A percentile compares a stretch with the other conserved stretches of the same genome.
phyloP scores from a whole-genome alignment of 306 rosid species.

The Cucumis hystrix region DNA sequence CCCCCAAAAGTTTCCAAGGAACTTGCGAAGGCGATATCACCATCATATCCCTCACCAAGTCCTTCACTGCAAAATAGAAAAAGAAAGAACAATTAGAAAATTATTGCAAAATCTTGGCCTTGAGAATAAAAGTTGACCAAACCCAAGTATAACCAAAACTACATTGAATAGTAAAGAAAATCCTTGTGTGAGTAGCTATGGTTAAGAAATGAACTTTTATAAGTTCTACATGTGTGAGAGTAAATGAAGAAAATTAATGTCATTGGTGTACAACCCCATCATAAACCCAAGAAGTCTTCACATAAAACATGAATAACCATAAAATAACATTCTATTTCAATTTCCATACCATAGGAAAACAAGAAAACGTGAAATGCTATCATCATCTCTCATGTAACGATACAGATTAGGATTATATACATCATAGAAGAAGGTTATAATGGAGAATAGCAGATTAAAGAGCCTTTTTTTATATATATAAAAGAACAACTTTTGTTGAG shows the following conservation, averaged over 20 bases:
- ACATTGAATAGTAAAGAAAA: background rate
- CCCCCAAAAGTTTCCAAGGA: slow-evolving; percentile 94
- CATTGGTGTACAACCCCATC: background rate
- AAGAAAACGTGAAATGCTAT: background rate
- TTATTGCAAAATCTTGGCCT: slow-evolving; percentile 3
- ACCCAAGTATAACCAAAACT: background rate
- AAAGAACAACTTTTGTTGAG: too few relatives aligned
- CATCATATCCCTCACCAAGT: slow-evolving; percentile 97
- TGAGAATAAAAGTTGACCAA: background rate
- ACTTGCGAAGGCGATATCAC: slow-evolving; percentile 98
- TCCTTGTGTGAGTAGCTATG: background rate
- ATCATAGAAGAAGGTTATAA: background rate
- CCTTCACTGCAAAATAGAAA: slow-evolving; percentile 58
- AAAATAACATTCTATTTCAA: background rate
- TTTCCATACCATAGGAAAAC: background rate
- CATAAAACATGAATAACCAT: background rate
- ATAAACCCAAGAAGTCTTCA: background rate
- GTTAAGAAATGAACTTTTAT: background rate
- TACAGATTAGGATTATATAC: background rate
- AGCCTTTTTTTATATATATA: too few relatives aligned
- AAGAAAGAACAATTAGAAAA: slow-evolving; percentile 16
- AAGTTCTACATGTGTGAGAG: background rate
- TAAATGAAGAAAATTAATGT: background rate
- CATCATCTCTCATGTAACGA: background rate
- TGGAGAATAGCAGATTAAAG: too few relatives aligned